Evolutionary conservation across 768 basidiomycete species (phyloP).

Genomic region (Pisolithus marmoratus): DNA sequence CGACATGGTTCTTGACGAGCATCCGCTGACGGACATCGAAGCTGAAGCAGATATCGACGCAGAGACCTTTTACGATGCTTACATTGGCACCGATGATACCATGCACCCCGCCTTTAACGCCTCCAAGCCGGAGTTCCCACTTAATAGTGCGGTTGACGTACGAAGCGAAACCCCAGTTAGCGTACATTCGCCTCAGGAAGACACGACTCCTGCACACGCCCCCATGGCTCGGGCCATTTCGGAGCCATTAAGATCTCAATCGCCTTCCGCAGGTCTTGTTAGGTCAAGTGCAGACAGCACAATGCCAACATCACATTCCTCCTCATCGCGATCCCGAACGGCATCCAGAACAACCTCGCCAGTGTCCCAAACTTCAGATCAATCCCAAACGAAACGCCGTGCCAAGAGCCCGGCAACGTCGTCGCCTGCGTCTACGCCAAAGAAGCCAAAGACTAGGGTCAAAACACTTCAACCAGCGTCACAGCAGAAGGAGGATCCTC

Average conservation of each 20-base stretch:
- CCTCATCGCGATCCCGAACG: constrained; percentile 18
- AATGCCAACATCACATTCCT: constrained; percentile 30
- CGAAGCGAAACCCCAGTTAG: constrained; percentile 42
- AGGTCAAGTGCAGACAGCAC: constrained; percentile 38
- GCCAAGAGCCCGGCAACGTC: constrained; percentile 44
- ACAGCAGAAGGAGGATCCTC: constrained; percentile 38
- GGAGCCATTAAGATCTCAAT: constrained; percentile 40
- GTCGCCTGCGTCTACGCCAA: constrained; percentile 33
- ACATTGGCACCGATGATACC: constrained; percentile 11
- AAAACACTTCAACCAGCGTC: constrained; percentile 27
- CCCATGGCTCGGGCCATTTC: constrained; percentile 37
- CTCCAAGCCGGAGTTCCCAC: constrained; percentile 15
- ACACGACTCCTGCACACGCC: constrained; percentile 37
- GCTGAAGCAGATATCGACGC: constrained; percentile 37
- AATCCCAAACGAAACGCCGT: constrained; percentile 38
- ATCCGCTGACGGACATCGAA: constrained; percentile 70
- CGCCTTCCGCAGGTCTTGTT: constrained; percentile 33
- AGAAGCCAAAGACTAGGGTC: constrained; percentile 33
- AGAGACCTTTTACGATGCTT: constrained; percentile 40
- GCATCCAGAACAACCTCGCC: constrained; percentile 25
- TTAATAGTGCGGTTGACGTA: constrained; percentile 19
- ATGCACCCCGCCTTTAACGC: constrained; percentile 12
- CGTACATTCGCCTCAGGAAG: constrained; percentile 27
- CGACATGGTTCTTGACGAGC: constrained; percentile 67
- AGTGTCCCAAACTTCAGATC: constrained; percentile 20